A percentile compares a stretch with the other conserved stretches of the same genome.
phyloP scores from a whole-genome alignment of 1,284 basidiomycete species.

The Austroboletus novae-zelandiae region DNA sequence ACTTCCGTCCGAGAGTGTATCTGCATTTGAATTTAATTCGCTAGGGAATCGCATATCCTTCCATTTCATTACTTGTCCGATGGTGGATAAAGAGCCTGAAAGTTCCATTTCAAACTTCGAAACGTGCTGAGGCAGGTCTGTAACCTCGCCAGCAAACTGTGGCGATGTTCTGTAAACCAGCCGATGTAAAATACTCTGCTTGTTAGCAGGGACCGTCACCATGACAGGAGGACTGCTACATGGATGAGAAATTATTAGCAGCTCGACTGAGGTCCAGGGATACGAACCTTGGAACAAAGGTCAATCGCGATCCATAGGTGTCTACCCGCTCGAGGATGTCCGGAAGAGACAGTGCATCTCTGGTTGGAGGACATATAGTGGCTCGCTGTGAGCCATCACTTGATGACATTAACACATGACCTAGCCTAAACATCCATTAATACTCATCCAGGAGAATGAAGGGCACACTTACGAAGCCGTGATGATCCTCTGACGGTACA shows the following conservation, averaged over 20 bases:
- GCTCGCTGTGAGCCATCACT: slow-evolving; percentile 31
- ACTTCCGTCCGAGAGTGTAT: not conserved
- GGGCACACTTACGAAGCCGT: slow-evolving; percentile 44
- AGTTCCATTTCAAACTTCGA: slow-evolving; percentile 41
- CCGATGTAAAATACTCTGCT: slow-evolving; percentile 48
- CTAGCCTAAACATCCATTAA: slow-evolving; percentile 42
- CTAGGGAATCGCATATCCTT: not conserved
- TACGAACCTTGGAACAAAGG: slow-evolving; percentile 58
- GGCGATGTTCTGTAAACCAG: slow-evolving; percentile 51
- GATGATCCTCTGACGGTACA: slow-evolving; percentile 25
- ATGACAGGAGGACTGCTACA: slow-evolving; percentile 47
- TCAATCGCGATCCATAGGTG: slow-evolving; percentile 31
- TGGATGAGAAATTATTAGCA: slow-evolving; percentile 1
- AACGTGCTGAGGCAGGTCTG: slow-evolving; percentile 16
- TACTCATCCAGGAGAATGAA: not conserved
- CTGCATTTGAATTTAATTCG: not conserved
- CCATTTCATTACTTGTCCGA: not conserved
- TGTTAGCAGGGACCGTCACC: slow-evolving; percentile 34
- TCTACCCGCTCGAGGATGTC: slow-evolving; percentile 50
- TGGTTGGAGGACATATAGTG: slow-evolving; percentile 51
- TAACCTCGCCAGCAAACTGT: slow-evolving; percentile 8
- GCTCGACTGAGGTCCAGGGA: not conserved
- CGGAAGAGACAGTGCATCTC: slow-evolving; percentile 41
- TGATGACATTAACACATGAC: slow-evolving; percentile 54
- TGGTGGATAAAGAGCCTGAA: slow-evolving; percentile 1